phyloP scores from a whole-genome alignment of 1,284 basidiomycete species.

The Cystobasidium slooffiae region DNA sequence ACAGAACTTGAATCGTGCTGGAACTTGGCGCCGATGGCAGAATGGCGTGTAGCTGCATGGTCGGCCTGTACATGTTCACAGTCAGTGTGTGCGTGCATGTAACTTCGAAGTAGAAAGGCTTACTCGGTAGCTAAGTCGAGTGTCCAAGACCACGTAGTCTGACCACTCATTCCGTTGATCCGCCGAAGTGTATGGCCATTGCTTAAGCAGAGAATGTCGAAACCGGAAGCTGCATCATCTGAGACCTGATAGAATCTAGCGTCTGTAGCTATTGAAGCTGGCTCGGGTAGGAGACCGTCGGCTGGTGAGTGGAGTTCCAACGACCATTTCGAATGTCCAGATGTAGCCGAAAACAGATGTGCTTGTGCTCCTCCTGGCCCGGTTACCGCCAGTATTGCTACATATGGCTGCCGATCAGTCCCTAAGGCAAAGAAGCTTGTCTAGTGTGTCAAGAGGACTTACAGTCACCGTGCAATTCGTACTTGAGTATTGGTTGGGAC shows the following conservation, averaged over 20 bases:
- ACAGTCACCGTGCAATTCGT: constrained; percentile 64
- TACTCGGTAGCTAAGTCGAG: constrained; percentile 67
- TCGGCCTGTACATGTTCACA: constrained; percentile 10
- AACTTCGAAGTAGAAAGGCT: constrained; percentile 48
- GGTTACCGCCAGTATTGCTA: constrained; percentile 32
- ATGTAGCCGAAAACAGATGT: constrained; percentile 39
- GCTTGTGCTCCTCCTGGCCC: constrained; percentile 33
- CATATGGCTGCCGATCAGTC: neutral
- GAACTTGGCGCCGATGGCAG: constrained; percentile 18
- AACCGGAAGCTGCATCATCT: constrained; percentile 10
- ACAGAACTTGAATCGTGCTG: constrained; percentile 7
- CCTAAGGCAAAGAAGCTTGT: neutral
- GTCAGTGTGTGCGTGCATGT: neutral
- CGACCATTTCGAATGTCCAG: constrained; percentile 36
- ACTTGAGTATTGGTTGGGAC: constrained; percentile 71
- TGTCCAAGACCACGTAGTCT: constrained; percentile 69
- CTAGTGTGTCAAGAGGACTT: neutral
- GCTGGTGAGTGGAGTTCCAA: constrained; percentile 10
- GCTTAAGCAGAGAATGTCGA: constrained; percentile 60
- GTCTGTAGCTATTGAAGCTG: constrained; percentile 33
- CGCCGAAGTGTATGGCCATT: constrained; percentile 66
- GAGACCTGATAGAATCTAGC: constrained; percentile 30
- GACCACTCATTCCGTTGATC: constrained; percentile 62
- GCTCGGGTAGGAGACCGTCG: constrained; percentile 34
- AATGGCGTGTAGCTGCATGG: constrained; percentile 29